phyloP scores from a whole-genome alignment of 345 rosid species.

The Hibiscus syriacus region DNA sequence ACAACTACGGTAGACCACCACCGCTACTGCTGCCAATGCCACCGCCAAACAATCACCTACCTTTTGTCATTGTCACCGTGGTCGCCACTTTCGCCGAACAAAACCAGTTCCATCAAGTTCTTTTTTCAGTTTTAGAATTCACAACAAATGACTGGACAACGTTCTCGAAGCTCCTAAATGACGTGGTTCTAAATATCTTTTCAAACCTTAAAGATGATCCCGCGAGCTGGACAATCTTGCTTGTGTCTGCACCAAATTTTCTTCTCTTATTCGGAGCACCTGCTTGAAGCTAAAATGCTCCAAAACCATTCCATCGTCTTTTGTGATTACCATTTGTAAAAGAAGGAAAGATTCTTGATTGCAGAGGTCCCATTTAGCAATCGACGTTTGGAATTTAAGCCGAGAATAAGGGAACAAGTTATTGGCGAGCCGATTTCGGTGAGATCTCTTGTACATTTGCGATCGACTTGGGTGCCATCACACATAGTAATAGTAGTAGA shows the following conservation, averaged over 20 bases:
- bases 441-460: constrained; percentile 75
- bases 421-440: constrained; percentile 80
- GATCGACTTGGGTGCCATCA: constrained; percentile 94
- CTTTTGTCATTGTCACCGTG: no score
- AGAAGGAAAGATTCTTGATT: constrained; percentile 42
- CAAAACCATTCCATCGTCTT: constrained; percentile 48
- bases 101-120: no score
- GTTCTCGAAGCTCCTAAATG: constrained; percentile 64
- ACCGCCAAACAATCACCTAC: no score
- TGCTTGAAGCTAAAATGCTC: constrained; percentile 66
- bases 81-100: no score
- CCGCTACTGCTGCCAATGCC: no score
- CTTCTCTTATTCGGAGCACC: constrained; percentile 51
- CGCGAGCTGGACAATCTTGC: constrained; percentile 68
- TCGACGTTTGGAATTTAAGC: constrained; percentile 67
- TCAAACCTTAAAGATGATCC: constrained; percentile 86
- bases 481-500: constrained; percentile 64
- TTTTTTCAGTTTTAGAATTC: no score
- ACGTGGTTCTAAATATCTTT: constrained; percentile 70
- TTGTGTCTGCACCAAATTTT: constrained; percentile 84
- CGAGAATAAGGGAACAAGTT: constrained; percentile 85
- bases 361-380: constrained; percentile 59
- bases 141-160: constrained; percentile 31
- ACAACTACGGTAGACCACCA: no score
- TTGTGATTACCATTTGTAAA: constrained; percentile 31